Evolutionary conservation across 169 alveolate genomes (phyloP), one percentile per base, ranked within the genome.

Genomic region (Eimeria maxima): DNA sequence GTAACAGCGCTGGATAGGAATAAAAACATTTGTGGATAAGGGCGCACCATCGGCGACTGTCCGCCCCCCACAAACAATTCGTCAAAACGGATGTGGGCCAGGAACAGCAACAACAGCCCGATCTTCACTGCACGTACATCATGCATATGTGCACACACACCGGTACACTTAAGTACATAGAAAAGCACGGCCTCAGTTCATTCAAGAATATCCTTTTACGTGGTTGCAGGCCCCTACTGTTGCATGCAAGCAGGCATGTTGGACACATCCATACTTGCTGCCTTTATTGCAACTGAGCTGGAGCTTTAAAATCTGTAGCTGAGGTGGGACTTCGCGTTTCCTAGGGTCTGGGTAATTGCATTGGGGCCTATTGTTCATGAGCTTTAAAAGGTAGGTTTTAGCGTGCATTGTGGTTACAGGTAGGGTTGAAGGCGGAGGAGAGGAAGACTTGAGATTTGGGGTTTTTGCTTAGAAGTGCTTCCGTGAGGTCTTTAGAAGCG

Each of bases 111-210:
- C 92, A 84, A 38, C 57, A 84, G 53, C 18, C 78, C 92, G 20
- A 69, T n/a, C 92, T 84, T 84, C 63, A 84, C 92, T 84, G 92
- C 74, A 84, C 22, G 76, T 53, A 53, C 33, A 78, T 0, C 50
- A 73, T 73, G 57, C 84, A 73, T 1, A 14, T 55, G 29, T 69
- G 84, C 84, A 73, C n/a, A 18, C 84, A 60, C n/a, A 24, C 69
- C 0, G 18, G 11, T 60, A 20, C 8, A 60, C 69, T 18, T 24
- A 60, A 60, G 38, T 27, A 65, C 22, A 65, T 0, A 24, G 5
- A 65, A 53, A 53, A 53, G 60, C 16, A 11, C 60, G 18, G 3
- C 22, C 63, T 11, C 11, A 11, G 63, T 16, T 53, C 63, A 53
- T 53, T 53, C 63, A 53, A 11, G 63, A 8, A 53, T 53, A 8